phyloP scores from a whole-genome alignment of 139 green algal genomes.

The Trebouxia sp. region DNA sequence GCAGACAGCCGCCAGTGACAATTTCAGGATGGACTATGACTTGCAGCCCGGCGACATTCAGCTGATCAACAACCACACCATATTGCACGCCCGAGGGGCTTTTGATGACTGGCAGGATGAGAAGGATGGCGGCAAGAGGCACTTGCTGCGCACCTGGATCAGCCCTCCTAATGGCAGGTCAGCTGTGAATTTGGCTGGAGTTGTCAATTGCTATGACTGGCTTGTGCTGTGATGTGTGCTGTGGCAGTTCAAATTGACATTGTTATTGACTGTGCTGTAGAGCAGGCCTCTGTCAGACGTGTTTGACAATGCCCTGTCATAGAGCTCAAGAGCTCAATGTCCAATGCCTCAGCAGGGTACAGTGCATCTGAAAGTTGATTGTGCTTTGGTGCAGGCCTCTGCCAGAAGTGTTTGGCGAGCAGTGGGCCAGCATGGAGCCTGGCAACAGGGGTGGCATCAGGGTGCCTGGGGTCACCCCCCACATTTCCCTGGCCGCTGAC shows the following conservation, averaged over 20 bases:
- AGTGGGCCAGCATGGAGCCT: slow-evolving; percentile 41
- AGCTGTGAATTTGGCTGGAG: neutral
- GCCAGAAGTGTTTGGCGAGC: slow-evolving; percentile 41
- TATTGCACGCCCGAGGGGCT: slow-evolving; percentile 50
- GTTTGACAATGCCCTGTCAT: too few relatives aligned
- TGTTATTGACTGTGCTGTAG: too few relatives aligned
- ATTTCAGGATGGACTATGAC: slow-evolving; percentile 60
- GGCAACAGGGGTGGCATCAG: slow-evolving; percentile 48
- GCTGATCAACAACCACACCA: slow-evolving; percentile 69
- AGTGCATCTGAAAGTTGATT: too few relatives aligned
- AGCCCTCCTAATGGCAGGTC: slow-evolving; percentile 36
- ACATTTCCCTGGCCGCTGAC: slow-evolving; percentile 46
- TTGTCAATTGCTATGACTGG: neutral
- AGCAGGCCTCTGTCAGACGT: too few relatives aligned
- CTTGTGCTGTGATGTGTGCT: neutral
- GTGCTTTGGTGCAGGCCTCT: slow-evolving; percentile 39
- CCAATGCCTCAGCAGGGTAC: too few relatives aligned
- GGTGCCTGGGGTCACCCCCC: slow-evolving; percentile 12
- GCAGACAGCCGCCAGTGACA: slow-evolving; percentile 31
- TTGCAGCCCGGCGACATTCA: slow-evolving; percentile 70
- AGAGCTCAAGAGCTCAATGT: too few relatives aligned
- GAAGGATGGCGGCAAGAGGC: slow-evolving; percentile 39
- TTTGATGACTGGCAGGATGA: slow-evolving; percentile 52
- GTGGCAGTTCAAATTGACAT: slow-evolving; percentile 11
- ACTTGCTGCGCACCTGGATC: slow-evolving; percentile 67